Evolutionary conservation across 2,329 filamentous ascomycete species (phyloP), one percentile per base, ranked within the genome.

Genomic region (Thermothelomyces thermophilus): DNA sequence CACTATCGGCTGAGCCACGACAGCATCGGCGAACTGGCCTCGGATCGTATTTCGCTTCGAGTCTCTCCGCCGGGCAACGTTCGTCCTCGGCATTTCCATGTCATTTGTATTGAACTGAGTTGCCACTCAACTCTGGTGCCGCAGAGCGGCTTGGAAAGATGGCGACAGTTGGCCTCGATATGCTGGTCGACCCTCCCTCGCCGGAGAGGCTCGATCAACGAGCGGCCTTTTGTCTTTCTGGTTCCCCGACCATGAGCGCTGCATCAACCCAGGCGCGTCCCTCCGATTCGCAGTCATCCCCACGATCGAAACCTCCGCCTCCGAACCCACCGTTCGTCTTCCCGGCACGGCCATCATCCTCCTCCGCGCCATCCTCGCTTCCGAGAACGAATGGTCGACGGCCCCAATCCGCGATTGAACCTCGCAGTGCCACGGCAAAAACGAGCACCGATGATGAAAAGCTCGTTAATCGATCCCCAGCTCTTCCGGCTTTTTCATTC

Each of bases 241-340:
- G 20, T 52, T 50, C 45, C 58, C 42, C 55, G 58, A 31, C 56
- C 60, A 43, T 58, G 56, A 41, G 60, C 59, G 41, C 49, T 52
- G 59, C 60, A 51, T 57, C 59, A 41, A 44, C 58, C 24, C 57
- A 58, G 17, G 20, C 58, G 34, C 52, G 54, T 34, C 22, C 31
- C 55, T 61, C 63, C 16, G 63, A 58, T 57, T 55, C 64, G 19
- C 65, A 67, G 44, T 52, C 59, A 14, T 69, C 70, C 41, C 66
- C 68, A 45, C 63, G 63, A 46, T 61, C 63, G 36, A 63, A 65
- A 20, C 58, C 67, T 22, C 75, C 77, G 46, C 72, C 71, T 44
- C 80, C 81, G 41, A 85, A 85, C 46, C 82, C 83, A 26, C 75
- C 75, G 5, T 86, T 86, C 60, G 73, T 81, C 50, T 86, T 86